A percentile compares a stretch with the other conserved stretches of the same genome.
These are phyloP conservation scores for Danielozyma ontarioensis DNA, from an alignment of 805 yeast species.

Conservation along the genomic window DNA sequence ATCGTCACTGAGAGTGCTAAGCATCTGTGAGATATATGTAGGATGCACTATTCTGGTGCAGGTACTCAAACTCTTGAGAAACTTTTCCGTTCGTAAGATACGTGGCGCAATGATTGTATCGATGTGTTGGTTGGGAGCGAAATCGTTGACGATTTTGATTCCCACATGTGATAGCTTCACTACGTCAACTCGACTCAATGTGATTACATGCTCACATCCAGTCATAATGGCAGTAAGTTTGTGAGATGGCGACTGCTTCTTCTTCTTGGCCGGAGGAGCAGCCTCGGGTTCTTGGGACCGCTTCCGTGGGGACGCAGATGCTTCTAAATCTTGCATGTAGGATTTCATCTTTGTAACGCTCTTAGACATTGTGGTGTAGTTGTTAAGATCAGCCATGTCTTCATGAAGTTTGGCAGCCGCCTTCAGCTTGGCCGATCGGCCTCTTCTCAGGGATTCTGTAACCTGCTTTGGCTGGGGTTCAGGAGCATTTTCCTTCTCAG, in stretches of 20 bases:
- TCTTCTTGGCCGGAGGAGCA: constrained; percentile 8
- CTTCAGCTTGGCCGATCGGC: constrained; percentile 58
- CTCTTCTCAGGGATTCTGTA: constrained; percentile 9
- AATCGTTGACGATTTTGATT: constrained; percentile 44
- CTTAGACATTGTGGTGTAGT: constrained; percentile 49
- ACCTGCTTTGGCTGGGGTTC: neutral
- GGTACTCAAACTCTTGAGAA: constrained; percentile 61
- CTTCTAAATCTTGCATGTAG: constrained; percentile 31
- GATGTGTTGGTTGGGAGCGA: constrained; percentile 30
- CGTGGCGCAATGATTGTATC: constrained; percentile 72
- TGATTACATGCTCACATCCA: constrained; percentile 51
- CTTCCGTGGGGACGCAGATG: constrained; percentile 3
- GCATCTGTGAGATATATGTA: constrained; percentile 24
- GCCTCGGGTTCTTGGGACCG: constrained; percentile 1
- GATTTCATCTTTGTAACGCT: constrained; percentile 36
- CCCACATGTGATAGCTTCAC: constrained; percentile 49
- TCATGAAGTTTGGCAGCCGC: constrained; percentile 65
- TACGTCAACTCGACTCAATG: constrained; percentile 38
- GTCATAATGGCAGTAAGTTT: constrained; percentile 50
- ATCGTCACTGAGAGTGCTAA: constrained; percentile 29
- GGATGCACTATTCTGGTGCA: constrained; percentile 55
- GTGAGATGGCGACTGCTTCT: constrained; percentile 3
- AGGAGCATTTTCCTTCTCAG: neutral
- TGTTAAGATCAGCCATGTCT: constrained; percentile 64
- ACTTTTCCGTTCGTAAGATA: constrained; percentile 82